Percentiles rank a stretch among this genome's conserved stretches.
phyloP scores from a whole-genome alignment of 2,329 filamentous ascomycete genomes.

The Xylaria sp. region DNA sequence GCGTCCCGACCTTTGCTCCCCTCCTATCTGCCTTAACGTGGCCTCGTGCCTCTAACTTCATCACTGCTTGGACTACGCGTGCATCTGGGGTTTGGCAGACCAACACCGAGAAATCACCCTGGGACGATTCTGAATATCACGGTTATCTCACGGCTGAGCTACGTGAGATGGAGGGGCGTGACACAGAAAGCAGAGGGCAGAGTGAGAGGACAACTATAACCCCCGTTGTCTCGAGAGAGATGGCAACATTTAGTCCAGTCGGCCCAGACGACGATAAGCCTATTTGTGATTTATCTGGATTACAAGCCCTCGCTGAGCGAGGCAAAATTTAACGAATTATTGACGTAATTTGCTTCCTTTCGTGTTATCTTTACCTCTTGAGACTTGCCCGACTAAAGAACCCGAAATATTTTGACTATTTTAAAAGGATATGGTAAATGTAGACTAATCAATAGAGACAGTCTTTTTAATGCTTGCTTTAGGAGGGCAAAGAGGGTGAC shows the following conservation, averaged over 20 bases:
- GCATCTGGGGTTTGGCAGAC: conserved; percentile 38
- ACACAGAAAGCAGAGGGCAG: conserved; percentile 2
- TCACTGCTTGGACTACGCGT: conserved; percentile 35
- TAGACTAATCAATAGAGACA: background rate
- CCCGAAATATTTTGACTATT: background rate
- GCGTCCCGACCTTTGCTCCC: conserved; percentile 46
- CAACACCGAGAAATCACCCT: conserved; percentile 37
- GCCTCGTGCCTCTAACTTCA: conserved; percentile 34
- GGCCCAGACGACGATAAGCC: conserved; percentile 38
- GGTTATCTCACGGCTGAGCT: conserved; percentile 11
- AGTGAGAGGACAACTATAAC: conserved; percentile 15
- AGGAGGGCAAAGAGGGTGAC: background rate
- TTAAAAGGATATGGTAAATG: background rate
- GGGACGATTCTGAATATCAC: conserved; percentile 32
- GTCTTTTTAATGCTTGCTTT: background rate
- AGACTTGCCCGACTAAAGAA: conserved; percentile 4
- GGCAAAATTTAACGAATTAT: conserved; percentile 23
- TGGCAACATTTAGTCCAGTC: conserved; percentile 35
- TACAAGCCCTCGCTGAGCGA: conserved; percentile 41
- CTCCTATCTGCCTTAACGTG: conserved; percentile 40
- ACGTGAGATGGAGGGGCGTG: background rate
- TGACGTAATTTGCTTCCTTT: background rate
- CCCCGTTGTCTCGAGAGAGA: conserved; percentile 30
- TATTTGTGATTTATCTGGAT: conserved; percentile 42
- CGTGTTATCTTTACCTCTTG: background rate